Evolutionary conservation across 768 basidiomycete genomes (phyloP).

Genomic region (Gloeopeniophorella convolvens): DNA sequence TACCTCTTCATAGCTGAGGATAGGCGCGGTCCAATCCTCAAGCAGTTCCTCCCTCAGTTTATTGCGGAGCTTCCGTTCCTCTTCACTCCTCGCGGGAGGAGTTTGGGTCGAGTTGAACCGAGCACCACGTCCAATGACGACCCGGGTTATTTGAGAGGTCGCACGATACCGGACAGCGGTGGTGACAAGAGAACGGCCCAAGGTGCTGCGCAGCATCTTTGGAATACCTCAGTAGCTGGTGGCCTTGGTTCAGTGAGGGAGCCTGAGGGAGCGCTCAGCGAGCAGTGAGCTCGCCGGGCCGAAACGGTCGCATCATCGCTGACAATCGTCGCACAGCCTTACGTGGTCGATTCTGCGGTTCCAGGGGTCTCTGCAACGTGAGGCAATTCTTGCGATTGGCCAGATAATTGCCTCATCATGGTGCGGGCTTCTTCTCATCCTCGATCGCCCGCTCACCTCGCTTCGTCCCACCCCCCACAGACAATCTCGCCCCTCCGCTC

Average conservation of each 20-base stretch:
- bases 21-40: conserved; percentile 70
- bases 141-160: background rate
- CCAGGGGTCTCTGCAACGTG: too few species aligned
- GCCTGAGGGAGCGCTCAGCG: too few species aligned
- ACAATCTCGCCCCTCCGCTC: background rate
- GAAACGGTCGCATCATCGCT: too few species aligned
- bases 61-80: conserved; percentile 31
- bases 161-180: background rate
- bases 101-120: conserved; percentile 21
- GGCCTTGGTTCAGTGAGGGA: too few species aligned
- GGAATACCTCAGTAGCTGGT: background rate
- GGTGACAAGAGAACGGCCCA: background rate
- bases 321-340: too few species aligned
- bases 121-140: background rate
- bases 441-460: background rate
- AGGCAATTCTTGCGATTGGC: conserved; percentile 15
- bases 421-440: background rate
- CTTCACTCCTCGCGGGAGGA: conserved; percentile 22
- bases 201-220: conserved; percentile 4
- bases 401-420: conserved; percentile 16
- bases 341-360: too few species aligned
- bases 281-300: too few species aligned
- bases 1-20: conserved; percentile 73
- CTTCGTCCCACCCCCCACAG: background rate
- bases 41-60: conserved; percentile 38